Base-by-base conservation (phyloP, 805 yeast species). In the Nakazawaea peltata region DNA sequence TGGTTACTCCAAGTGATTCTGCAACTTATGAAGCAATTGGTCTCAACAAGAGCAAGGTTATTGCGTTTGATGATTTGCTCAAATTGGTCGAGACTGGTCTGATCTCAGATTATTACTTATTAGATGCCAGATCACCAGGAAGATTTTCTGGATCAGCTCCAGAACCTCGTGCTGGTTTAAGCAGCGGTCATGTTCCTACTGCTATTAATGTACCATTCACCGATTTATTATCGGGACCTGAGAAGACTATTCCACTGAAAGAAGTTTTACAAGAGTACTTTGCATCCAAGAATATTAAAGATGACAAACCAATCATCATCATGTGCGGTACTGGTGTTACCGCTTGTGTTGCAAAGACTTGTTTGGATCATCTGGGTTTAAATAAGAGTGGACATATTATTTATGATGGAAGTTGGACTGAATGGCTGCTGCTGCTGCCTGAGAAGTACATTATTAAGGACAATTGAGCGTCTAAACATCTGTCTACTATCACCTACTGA, bases 321-420 rank as follows among this genome's bases (percentile, higher is more conserved):
- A 76, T 84, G 84, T 92, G 98, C 54, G 98, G 97, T 19, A 81
- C 97, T 1, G 98, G 97, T 30, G 97, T 92, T 32, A 80, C 97
- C 9, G 97, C 97, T 1, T 85, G 90, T 43, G 77, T 92, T 27
- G 68, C 90, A 30, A 81, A 83, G 56, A 63, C 81, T 7, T 97
- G 94, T 2, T 53, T 82, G 28, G 77, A 75, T 38, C 49, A 60
- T n/a, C 65, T 71, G 9, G 77, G 75, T 0, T 59, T 64, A 21
- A 54, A 61, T 27, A 51, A 64, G 6, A 55, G 54, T 4, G 68
- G 65, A 14, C 61, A 79, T 11, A 67, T 69, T 26, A 70, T 82
- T 16, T 82, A 82, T 47, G 98, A 92, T 49, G 98, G 94, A 9
- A 75, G 85, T 28, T 83, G 94, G 94, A 73, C 79, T 6, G 95